phyloP scores from a whole-genome alignment of 2,329 filamentous ascomycete genomes.

The Dryadomyces quercivorus region DNA sequence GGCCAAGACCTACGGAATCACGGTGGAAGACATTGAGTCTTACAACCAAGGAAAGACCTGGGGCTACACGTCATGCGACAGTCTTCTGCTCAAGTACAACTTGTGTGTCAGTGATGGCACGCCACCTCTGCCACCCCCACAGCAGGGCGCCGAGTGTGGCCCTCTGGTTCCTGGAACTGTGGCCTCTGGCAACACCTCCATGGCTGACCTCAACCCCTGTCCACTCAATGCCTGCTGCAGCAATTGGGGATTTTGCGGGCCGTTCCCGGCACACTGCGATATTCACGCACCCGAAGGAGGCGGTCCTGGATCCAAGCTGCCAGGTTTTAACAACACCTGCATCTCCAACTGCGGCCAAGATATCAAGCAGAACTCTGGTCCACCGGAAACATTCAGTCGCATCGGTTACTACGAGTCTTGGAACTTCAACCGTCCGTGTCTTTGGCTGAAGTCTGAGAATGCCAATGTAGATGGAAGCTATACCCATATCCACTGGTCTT shows the following conservation, averaged over 20 bases:
- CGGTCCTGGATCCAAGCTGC: conserved; percentile 6
- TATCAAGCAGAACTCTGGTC: conserved; percentile 11
- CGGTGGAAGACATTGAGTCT: neutral
- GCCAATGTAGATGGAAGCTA: conserved; percentile 12
- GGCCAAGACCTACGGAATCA: conserved; percentile 7
- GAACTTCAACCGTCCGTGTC: conserved; percentile 18
- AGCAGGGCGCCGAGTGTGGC: conserved; percentile 20
- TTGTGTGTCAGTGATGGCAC: conserved; percentile 23
- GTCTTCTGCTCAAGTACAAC: conserved; percentile 12
- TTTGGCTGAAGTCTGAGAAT: conserved; percentile 11
- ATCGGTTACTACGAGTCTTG: conserved; percentile 25
- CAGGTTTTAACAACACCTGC: conserved; percentile 18
- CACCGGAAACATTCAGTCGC: too few relatives aligned
- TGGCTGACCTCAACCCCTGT: conserved; percentile 16
- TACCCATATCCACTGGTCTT: conserved; percentile 21
- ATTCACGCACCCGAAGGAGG: conserved; percentile 18
- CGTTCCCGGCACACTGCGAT: neutral
- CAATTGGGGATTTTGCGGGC: neutral
- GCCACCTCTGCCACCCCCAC: conserved; percentile 19
- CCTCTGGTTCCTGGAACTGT: conserved; percentile 18
- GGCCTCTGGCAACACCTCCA: conserved; percentile 9
- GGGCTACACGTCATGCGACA: conserved; percentile 22
- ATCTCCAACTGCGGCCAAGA: conserved; percentile 27
- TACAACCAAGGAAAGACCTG: conserved; percentile 24
- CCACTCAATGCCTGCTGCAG: conserved; percentile 14